Conservation (phyloP, 768 basidiomycete genomes). For the Ramaria rubella region DNA sequence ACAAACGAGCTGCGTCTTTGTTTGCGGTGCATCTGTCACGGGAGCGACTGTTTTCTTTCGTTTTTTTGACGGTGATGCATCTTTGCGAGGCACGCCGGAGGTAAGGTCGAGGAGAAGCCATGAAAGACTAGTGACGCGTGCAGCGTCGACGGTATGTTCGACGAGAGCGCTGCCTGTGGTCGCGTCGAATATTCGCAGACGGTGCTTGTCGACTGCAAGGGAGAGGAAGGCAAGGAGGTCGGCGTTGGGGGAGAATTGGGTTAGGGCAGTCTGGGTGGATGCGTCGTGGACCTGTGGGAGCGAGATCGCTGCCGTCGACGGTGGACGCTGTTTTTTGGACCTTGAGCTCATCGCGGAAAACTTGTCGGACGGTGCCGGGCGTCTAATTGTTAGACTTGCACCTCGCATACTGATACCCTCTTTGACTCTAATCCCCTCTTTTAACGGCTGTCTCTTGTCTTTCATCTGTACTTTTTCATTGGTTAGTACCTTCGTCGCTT, state of each 20-base stretch:
- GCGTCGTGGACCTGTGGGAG: slow-evolving; percentile 48
- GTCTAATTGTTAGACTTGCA: background rate
- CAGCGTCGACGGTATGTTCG: slow-evolving; percentile 50
- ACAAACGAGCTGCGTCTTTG: slow-evolving; percentile 39
- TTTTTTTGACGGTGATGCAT: slow-evolving; percentile 38
- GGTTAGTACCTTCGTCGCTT: background rate
- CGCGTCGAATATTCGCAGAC: slow-evolving; percentile 58
- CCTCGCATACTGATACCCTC: background rate
- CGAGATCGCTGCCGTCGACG: slow-evolving; percentile 48
- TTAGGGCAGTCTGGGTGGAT: slow-evolving; percentile 36
- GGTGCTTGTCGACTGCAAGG: slow-evolving; percentile 65
- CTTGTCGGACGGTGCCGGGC: background rate
- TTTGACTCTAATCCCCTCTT: slow-evolving; percentile 1
- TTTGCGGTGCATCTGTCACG: slow-evolving; percentile 21
- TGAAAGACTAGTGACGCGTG: slow-evolving; percentile 46
- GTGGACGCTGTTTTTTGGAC: slow-evolving; percentile 29
- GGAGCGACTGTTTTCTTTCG: slow-evolving; percentile 27
- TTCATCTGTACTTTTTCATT: background rate
- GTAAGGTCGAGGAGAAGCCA: slow-evolving; percentile 40
- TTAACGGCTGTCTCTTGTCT: slow-evolving; percentile 2
- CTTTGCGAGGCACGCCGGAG: slow-evolving; percentile 39
- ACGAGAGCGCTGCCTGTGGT: slow-evolving; percentile 47
- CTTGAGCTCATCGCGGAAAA: slow-evolving; percentile 3
- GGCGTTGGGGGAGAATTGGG: slow-evolving; percentile 54
- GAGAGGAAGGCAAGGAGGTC: slow-evolving; percentile 55